These are phyloP conservation scores for Elaeis guineensis DNA, from an alignment of 176 grass and related monocot species.

Conservation along the genomic window DNA sequence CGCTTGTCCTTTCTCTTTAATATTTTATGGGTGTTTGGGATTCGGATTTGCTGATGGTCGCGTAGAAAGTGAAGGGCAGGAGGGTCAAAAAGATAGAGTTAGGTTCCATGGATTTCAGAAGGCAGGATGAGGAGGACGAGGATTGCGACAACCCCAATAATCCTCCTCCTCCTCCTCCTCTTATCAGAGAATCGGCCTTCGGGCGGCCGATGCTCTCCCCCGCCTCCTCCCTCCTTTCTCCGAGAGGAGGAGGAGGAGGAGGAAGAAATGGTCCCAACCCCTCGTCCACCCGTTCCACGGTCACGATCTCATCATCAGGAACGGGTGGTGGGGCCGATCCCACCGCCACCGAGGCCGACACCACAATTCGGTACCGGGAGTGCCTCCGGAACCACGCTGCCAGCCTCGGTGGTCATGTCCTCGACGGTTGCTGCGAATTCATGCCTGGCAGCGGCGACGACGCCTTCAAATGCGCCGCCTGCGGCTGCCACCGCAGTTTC, in stretches of 20 bases:
- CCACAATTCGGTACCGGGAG: slow-evolving; percentile 43
- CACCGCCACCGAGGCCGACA: no score
- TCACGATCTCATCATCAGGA: neutral
- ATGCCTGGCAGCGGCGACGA: slow-evolving; percentile 38
- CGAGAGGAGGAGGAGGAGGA: neutral
- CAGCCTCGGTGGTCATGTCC: slow-evolving; percentile 74
- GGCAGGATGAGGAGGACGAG: neutral
- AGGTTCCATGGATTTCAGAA: slow-evolving; percentile 13
- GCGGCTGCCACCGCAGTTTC: slow-evolving; percentile 98
- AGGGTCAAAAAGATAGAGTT: no score
- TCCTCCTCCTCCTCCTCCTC: neutral
- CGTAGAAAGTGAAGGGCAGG: no score
- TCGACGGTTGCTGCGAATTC: slow-evolving; percentile 98
- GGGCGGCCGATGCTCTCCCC: neutral
- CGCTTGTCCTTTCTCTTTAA: no score
- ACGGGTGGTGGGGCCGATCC: no score
- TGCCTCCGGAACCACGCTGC: slow-evolving; percentile 80
- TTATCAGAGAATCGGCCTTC: slow-evolving; percentile 2
- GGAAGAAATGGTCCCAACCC: neutral
- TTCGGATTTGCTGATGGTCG: no score
- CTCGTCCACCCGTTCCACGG: no score
- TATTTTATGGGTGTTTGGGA: no score
- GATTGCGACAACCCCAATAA: slow-evolving; percentile 6
- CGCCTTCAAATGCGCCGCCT: slow-evolving; percentile 70
- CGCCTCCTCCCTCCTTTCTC: neutral